Percentiles rank a stretch among this genome's conserved stretches.
phyloP scores from a whole-genome alignment of 2,329 filamentous ascomycete species.

The Aureobasidium zeae region DNA sequence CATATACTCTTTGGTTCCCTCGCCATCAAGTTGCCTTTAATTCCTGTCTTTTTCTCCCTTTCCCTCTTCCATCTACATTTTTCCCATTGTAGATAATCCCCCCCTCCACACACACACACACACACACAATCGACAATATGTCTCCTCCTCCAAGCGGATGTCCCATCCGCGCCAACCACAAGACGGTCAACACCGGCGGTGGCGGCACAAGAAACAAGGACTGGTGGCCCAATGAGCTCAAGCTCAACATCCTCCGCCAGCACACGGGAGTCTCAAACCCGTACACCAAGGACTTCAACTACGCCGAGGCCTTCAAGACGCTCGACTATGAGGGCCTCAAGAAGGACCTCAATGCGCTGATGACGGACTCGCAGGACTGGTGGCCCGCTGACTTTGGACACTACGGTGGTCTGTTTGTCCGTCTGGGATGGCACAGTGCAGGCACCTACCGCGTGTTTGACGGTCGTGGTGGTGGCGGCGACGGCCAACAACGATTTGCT shows the following conservation, averaged over 20 bases:
- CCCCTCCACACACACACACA: not conserved
- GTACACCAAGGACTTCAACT: conserved; percentile 56
- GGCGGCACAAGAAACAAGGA: conserved; percentile 58
- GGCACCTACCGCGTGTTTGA: conserved; percentile 70
- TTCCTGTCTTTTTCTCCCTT: not conserved
- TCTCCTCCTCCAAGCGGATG: conserved; percentile 21
- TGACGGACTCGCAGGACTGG: conserved; percentile 72
- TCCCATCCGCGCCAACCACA: conserved; percentile 22
- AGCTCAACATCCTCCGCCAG: conserved; percentile 64
- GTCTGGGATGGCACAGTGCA: conserved; percentile 73
- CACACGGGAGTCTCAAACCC: conserved; percentile 57
- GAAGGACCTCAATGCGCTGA: conserved; percentile 60
- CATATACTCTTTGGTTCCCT: not conserved
- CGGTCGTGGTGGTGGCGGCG: conserved; percentile 64
- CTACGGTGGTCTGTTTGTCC: conserved; percentile 71
- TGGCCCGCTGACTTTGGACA: conserved; percentile 77
- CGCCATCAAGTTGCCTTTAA: not conserved
- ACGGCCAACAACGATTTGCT: conserved; percentile 69
- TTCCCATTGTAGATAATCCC: too few species aligned
- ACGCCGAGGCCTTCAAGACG: conserved; percentile 61
- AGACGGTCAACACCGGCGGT: conserved; percentile 24
- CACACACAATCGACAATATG: conserved; percentile 19
- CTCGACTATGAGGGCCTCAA: conserved; percentile 63
- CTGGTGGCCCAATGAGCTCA: conserved; percentile 65
- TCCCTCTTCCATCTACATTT: not conserved